These are phyloP conservation scores for Scedosporium boydii DNA, from an alignment of 2,329 filamentous ascomycete species.

Conservation along the genomic window DNA sequence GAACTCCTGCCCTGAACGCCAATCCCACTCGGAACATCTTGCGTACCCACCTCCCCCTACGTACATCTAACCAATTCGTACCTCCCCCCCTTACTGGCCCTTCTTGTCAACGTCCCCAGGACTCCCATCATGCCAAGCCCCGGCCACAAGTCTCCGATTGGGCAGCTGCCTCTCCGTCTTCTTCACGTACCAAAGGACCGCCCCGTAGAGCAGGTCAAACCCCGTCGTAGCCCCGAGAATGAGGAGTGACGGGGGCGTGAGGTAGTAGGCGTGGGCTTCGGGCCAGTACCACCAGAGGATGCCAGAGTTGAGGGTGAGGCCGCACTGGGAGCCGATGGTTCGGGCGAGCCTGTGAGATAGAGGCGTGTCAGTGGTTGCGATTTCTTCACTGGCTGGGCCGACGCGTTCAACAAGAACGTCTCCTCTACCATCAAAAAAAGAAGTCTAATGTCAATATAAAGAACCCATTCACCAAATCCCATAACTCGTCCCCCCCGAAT, in stretches of 20 bases:
- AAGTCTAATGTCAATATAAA: not conserved
- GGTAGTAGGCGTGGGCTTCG: constrained; percentile 37
- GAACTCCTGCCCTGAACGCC: no score
- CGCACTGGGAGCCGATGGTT: constrained; percentile 30
- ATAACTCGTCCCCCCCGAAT: constrained; percentile 38
- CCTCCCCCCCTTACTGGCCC: not conserved
- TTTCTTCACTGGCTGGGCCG: no score
- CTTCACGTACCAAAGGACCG: constrained; percentile 29
- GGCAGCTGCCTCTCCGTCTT: constrained; percentile 26
- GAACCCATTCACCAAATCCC: constrained; percentile 33
- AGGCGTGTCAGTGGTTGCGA: constrained; percentile 6
- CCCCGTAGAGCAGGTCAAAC: constrained; percentile 35
- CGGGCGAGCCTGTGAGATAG: constrained; percentile 28
- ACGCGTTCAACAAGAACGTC: no score
- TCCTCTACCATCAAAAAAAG: not conserved
- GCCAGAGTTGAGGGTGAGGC: constrained; percentile 26
- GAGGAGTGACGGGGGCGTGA: constrained; percentile 31
- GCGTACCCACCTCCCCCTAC: not conserved
- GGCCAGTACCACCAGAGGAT: constrained; percentile 42
- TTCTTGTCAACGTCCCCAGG: not conserved
- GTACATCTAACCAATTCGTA: not conserved
- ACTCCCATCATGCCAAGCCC: not conserved
- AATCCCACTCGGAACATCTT: no score
- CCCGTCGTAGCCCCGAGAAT: constrained; percentile 28
- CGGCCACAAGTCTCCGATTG: constrained; percentile 25